phyloP scores from a whole-genome alignment of 768 basidiomycete genomes.

The Suillus alpinus region DNA sequence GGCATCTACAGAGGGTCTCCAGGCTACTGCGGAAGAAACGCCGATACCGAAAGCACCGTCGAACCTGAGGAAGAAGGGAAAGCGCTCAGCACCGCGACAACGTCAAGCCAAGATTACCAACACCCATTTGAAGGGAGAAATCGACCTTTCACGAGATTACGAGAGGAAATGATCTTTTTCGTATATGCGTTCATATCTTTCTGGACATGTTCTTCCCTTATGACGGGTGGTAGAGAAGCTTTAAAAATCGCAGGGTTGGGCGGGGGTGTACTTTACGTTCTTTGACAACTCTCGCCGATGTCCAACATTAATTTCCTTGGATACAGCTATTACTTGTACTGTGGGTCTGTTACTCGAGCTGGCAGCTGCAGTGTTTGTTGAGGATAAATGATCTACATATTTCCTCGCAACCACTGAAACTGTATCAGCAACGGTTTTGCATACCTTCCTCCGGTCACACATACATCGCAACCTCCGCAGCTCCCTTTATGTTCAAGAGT shows the following conservation, averaged over 20 bases:
- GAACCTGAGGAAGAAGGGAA: constrained; percentile 77
- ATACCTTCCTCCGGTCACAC: not conserved
- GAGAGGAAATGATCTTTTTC: constrained; percentile 18
- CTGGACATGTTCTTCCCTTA: not conserved
- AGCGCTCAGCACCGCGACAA: constrained; percentile 68
- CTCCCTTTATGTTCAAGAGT: not conserved
- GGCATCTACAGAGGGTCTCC: constrained; percentile 63
- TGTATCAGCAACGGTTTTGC: not conserved
- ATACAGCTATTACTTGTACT: not conserved
- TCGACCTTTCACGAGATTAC: constrained; percentile 82
- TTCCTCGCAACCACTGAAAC: not conserved
- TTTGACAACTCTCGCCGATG: not conserved
- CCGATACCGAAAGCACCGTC: constrained; percentile 52
- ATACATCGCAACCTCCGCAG: not conserved
- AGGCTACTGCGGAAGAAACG: constrained; percentile 69
- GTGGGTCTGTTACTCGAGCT: not conserved
- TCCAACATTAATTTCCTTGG: not conserved
- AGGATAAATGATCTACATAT: no score
- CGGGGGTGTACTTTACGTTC: not conserved
- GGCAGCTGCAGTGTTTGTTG: not conserved
- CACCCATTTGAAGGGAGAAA: constrained; percentile 79
- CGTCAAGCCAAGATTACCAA: constrained; percentile 85
- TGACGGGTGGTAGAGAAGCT: not conserved
- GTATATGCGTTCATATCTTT: not conserved
- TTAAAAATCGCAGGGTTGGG: no score